Conservation (phyloP, 1,284 basidiomycete species). For the Chondrostereum purpureum region DNA sequence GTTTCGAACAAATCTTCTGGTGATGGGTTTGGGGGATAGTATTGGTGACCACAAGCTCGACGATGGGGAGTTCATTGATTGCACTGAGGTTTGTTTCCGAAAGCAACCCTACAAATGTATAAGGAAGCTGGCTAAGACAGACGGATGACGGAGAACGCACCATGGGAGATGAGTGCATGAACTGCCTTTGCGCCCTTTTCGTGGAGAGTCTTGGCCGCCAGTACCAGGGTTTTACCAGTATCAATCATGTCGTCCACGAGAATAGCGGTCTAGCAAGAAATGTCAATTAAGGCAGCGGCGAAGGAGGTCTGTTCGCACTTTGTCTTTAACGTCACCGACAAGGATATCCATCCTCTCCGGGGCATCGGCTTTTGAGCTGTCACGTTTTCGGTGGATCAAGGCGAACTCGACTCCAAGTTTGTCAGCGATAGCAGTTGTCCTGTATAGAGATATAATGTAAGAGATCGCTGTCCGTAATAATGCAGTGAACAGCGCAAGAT, state of each 20-base stretch:
- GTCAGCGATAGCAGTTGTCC: constrained; percentile 92
- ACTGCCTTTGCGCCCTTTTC: constrained; percentile 87
- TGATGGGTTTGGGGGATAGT: constrained; percentile 39
- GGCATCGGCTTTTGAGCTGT: constrained; percentile 47
- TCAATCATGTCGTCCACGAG: constrained; percentile 99
- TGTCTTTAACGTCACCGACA: constrained; percentile 94
- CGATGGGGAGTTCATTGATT: constrained; percentile 75
- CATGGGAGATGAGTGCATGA: constrained; percentile 90
- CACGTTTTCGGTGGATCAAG: constrained; percentile 89
- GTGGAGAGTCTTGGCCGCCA: constrained; percentile 81
- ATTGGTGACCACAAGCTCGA: constrained; percentile 69
- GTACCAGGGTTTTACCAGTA: constrained; percentile 81
- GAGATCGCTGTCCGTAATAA: not conserved
- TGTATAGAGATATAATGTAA: constrained; percentile 25
- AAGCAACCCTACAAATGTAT: constrained; percentile 72
- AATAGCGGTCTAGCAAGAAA: constrained; percentile 66
- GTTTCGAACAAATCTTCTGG: constrained; percentile 49
- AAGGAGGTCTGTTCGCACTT: constrained; percentile 39
- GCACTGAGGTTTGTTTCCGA: constrained; percentile 79
- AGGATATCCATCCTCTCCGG: constrained; percentile 88
- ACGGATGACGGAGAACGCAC: constrained; percentile 34
- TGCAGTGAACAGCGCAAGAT: too few relatives aligned
- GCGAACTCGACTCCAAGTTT: constrained; percentile 96
- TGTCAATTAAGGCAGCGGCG: constrained; percentile 6
- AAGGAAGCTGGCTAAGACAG: constrained; percentile 5